Evolutionary conservation across 495 filamentous ascomycete genomes (phyloP).

Genomic region (Lophiostoma macrostomum): DNA sequence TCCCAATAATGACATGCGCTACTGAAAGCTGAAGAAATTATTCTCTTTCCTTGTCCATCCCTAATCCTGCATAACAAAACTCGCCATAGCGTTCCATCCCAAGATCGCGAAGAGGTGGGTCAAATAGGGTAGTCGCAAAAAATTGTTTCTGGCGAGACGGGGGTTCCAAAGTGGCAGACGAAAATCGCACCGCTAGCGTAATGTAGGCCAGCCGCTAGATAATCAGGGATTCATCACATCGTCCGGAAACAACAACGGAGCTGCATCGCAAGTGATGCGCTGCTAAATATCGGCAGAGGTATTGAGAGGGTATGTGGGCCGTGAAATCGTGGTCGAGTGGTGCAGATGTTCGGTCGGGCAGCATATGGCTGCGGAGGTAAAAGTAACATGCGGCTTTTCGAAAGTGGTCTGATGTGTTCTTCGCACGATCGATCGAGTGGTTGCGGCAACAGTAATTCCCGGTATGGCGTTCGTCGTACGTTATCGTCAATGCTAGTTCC

Average conservation of each 20-base stretch:
- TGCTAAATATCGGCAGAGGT: neutral
- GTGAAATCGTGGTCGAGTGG: conserved; percentile 8
- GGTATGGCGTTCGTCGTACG: neutral
- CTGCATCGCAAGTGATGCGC: neutral
- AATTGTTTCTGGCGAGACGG: no score
- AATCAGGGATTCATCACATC: conserved; percentile 5
- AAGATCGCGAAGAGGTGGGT: neutral
- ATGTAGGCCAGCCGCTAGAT: no score
- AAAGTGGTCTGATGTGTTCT: conserved; percentile 14
- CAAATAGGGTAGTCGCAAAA: neutral
- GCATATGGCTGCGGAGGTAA: neutral
- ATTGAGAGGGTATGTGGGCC: conserved; percentile 4
- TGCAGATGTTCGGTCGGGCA: neutral
- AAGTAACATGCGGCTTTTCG: neutral
- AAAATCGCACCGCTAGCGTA: no score
- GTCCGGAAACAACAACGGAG: conserved; percentile 2
- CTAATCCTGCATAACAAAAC: no score
- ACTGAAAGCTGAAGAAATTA: neutral
- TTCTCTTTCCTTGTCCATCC: no score
- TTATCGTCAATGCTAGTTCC: neutral
- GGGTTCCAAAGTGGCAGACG: no score
- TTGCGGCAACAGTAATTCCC: conserved; percentile 2
- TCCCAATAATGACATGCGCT: no score
- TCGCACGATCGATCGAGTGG: neutral
- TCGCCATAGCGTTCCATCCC: no score